A percentile compares a stretch with the other conserved stretches of the same genome.
These are phyloP conservation scores for Mucor irregularis DNA, from an alignment of 371 early-diverging fungal species.

Conservation along the genomic window DNA sequence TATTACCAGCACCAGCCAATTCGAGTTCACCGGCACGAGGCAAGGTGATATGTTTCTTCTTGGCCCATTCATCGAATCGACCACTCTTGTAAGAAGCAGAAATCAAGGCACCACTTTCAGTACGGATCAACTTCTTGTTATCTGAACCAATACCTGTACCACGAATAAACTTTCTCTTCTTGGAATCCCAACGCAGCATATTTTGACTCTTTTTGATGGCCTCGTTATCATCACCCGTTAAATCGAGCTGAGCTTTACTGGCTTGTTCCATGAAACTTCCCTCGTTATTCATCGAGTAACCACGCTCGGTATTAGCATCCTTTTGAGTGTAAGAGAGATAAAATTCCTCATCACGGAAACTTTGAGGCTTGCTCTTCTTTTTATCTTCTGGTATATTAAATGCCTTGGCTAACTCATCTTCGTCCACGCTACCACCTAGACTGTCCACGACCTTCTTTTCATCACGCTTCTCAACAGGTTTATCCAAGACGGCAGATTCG, in stretches of 20 bases:
- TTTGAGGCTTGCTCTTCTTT: constrained; percentile 18
- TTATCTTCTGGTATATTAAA: constrained; percentile 46
- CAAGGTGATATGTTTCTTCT: constrained; percentile 75
- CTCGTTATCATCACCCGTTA: constrained; percentile 85
- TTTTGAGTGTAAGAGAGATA: constrained; percentile 89
- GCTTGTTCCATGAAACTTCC: constrained; percentile 85
- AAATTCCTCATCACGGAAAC: constrained; percentile 80
- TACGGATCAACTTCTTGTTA: constrained; percentile 93
- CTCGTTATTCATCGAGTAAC: constrained; percentile 80
- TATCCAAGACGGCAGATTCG: constrained; percentile 4
- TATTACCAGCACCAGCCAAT: constrained; percentile 46
- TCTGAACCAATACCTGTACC: constrained; percentile 88
- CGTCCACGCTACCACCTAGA: constrained; percentile 50
- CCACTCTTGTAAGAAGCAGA: constrained; percentile 90
- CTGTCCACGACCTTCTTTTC: constrained; percentile 22
- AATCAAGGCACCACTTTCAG: constrained; percentile 89
- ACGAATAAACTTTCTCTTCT: constrained; percentile 89
- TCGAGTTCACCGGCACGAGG: constrained; percentile 91
- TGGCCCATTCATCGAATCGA: constrained; percentile 87
- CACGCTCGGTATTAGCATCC: constrained; percentile 88
- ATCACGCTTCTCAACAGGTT: constrained; percentile 15
- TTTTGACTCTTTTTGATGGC: constrained; percentile 53
- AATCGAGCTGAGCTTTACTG: constrained; percentile 72
- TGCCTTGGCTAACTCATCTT: constrained; percentile 51
- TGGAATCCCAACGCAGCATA: constrained; percentile 88